Evolutionary conservation across 495 filamentous ascomycete species (phyloP).

Genomic region (Hamigera avellanea): DNA sequence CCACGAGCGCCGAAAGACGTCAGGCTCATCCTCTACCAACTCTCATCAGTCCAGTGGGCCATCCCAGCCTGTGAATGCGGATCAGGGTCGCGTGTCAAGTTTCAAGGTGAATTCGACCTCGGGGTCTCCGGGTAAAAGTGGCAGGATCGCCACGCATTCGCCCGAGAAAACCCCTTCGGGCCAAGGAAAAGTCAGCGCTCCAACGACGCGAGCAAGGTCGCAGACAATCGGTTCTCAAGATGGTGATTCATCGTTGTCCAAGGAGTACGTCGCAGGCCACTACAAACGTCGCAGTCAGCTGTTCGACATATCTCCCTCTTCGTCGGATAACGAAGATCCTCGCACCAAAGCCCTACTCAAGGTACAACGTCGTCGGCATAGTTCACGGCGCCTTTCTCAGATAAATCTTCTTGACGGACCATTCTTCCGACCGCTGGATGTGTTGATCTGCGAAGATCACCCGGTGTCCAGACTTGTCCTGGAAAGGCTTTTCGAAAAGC

Average conservation of each 20-base stretch:
- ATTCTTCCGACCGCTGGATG: constrained; percentile 79
- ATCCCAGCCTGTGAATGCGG: constrained; percentile 65
- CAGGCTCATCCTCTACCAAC: constrained; percentile 73
- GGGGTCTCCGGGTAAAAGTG: constrained; percentile 67
- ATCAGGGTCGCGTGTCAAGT: constrained; percentile 28
- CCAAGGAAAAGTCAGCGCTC: constrained; percentile 29
- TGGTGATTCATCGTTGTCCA: constrained; percentile 48
- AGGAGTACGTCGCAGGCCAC: constrained; percentile 61
- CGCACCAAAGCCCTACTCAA: constrained; percentile 85
- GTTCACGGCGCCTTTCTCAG: constrained; percentile 81
- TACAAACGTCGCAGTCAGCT: constrained; percentile 89
- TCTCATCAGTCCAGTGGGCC: constrained; percentile 67
- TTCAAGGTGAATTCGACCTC: constrained; percentile 54
- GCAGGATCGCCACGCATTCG: constrained; percentile 43
- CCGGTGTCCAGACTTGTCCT: constrained; percentile 95
- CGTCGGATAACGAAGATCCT: constrained; percentile 92
- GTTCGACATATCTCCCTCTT: constrained; percentile 93
- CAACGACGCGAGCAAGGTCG: constrained; percentile 61
- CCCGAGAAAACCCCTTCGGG: constrained; percentile 36
- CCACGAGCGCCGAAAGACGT: constrained; percentile 64
- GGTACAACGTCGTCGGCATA: constrained; percentile 83
- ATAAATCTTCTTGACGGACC: constrained; percentile 75
- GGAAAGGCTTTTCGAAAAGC: constrained; percentile 91
- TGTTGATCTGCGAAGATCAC: constrained; percentile 95
- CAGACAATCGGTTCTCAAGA: constrained; percentile 93